Evolutionary conservation across 2,329 filamentous ascomycete genomes (phyloP), one percentile per base, ranked within the genome.

Genomic region (Apiospora marii): DNA sequence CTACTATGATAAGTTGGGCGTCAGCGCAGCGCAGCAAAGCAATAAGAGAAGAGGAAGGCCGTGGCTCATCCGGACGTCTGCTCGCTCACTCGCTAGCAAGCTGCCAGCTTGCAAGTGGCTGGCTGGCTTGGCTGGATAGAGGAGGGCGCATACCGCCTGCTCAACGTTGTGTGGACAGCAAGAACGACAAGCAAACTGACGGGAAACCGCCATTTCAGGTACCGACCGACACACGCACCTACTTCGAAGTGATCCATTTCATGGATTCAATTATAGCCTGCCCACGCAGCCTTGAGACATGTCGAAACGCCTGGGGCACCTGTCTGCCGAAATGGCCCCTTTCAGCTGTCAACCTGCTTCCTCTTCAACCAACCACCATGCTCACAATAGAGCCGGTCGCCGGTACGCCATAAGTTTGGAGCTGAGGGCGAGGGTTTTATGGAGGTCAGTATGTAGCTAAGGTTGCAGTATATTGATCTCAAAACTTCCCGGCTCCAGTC

Each of bases 1-100:
- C n/a, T n/a, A n/a, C n/a, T n/a, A 41, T n/a, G 58, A 64, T 64
- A 64, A 41, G 58, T 64, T 64, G 58, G 58, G 58, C 58, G 58
- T 64, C 58, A 64, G 58, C 58, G 58, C 58, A 64, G 58, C 58
- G 58, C 46, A 49, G 58, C 58, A 30, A 30, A 30, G 27, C 27
- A 30, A 30, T 4, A 30, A 30, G 27, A 30, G 27, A 37, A n/a
- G 34, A 64, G 58, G 34, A 41, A 64, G 27, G 30, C 53, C 53
- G 30, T 61, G 53, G 53, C 53, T 61, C 30, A n/a, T n/a, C 16
- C 22, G 53, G 8, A 41, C 37, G 37, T 10, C 37, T 27, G 8
- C 19, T 14, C 10, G 53, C 16, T 27, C 53, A 6, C 27, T 61
- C 53, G 53, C 53, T 61, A 61, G 53, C 53, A 61, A 61, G 53